phyloP scores from a whole-genome alignment of 441 rosid genomes.

The Populus hybrid region DNA sequence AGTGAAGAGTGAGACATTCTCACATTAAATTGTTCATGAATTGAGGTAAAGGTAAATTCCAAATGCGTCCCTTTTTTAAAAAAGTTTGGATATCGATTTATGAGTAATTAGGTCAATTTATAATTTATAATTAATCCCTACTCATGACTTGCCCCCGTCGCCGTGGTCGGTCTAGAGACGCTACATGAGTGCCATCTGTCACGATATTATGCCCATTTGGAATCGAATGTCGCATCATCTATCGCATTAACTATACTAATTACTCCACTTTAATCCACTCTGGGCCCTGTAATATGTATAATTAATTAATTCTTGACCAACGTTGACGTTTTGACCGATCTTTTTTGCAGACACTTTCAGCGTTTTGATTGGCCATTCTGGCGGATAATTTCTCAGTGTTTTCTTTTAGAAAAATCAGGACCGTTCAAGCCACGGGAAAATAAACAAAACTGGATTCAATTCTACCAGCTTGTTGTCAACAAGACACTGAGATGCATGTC shows the following conservation, averaged over 20 bases:
- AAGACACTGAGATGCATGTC: too few relatives aligned
- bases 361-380: not conserved
- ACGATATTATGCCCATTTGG: constrained; percentile 3
- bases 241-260: too few relatives aligned
- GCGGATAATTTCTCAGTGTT: not conserved
- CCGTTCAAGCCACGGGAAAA: too few relatives aligned
- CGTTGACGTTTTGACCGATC: constrained; percentile 7
- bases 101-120: too few relatives aligned
- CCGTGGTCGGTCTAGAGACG: constrained; percentile 12
- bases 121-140: too few relatives aligned
- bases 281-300: not conserved
- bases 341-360: not conserved
- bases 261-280: not conserved
- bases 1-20: too few relatives aligned
- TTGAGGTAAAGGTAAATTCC: too few relatives aligned
- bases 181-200: constrained; percentile 34
- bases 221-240: constrained; percentile 10
- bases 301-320: not conserved
- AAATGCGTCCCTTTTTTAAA: too few relatives aligned
- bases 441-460: not conserved
- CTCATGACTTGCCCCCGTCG: too few relatives aligned
- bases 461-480: too few relatives aligned
- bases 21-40: too few relatives aligned
- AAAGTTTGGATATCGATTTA: too few relatives aligned
- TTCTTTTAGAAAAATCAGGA: not conserved